Conservation (phyloP, 495 filamentous ascomycete genomes). For the Xylaria intraflava region DNA sequence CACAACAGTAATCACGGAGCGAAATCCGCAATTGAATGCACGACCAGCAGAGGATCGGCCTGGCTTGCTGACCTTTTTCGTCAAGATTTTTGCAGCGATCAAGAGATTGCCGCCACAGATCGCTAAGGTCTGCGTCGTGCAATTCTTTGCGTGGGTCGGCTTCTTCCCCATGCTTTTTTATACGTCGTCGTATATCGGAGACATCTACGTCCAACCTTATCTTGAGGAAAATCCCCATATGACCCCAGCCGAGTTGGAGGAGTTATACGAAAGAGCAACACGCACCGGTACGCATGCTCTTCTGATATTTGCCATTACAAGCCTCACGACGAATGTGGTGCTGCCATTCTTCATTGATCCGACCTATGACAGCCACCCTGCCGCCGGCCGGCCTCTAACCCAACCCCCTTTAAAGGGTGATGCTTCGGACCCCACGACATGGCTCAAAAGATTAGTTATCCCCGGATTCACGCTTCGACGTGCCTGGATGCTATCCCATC, state of each 20-base stretch:
- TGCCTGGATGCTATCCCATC: slow-evolving; percentile 73
- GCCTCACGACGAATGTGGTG: slow-evolving; percentile 69
- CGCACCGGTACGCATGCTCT: slow-evolving; percentile 76
- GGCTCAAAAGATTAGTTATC: slow-evolving; percentile 58
- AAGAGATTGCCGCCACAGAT: slow-evolving; percentile 71
- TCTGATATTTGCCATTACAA: slow-evolving; percentile 78
- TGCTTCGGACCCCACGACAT: slow-evolving; percentile 30
- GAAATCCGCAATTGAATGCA: slow-evolving; percentile 68
- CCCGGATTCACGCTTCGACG: slow-evolving; percentile 76
- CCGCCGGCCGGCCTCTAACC: slow-evolving; percentile 8
- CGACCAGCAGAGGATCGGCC: slow-evolving; percentile 48
- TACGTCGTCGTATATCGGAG: slow-evolving; percentile 83
- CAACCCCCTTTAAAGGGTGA: slow-evolving; percentile 18
- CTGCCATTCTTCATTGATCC: slow-evolving; percentile 78
- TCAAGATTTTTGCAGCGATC: slow-evolving; percentile 66
- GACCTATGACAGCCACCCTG: slow-evolving; percentile 50
- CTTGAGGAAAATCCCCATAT: slow-evolving; percentile 71
- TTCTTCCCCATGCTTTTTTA: slow-evolving; percentile 97
- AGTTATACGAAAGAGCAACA: slow-evolving; percentile 74
- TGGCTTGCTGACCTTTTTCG: slow-evolving; percentile 74
- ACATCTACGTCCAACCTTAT: slow-evolving; percentile 78
- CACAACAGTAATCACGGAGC: slow-evolving; percentile 59
- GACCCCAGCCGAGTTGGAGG: slow-evolving; percentile 63
- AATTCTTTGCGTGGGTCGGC: slow-evolving; percentile 86
- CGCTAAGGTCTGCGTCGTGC: slow-evolving; percentile 73